phyloP scores from a whole-genome alignment of 2,329 filamentous ascomycete genomes.

The Hypoxylon sp. region DNA sequence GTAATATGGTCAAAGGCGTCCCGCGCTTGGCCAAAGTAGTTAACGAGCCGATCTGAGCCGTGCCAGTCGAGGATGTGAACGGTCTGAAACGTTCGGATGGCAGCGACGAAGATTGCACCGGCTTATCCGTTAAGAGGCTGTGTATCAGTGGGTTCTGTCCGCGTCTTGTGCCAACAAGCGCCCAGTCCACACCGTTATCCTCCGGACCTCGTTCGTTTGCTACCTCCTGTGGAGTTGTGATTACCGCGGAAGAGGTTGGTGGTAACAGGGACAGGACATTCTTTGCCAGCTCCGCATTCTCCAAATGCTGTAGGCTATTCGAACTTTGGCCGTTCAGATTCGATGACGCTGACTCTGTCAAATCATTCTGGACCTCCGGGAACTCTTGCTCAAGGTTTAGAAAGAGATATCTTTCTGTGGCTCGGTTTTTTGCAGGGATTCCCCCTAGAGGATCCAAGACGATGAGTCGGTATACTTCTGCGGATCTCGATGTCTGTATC shows the following conservation, averaged over 20 bases:
- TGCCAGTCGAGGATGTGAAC: conserved; percentile 56
- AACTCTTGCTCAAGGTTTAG: conserved; percentile 96
- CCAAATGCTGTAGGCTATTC: conserved; percentile 61
- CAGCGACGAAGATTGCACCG: conserved; percentile 90
- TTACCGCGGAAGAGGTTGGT: conserved; percentile 85
- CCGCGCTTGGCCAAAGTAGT: conserved; percentile 92
- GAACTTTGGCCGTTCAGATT: conserved; percentile 42
- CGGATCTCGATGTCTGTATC: conserved; percentile 57
- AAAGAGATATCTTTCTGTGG: conserved; percentile 81
- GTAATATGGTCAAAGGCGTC: conserved; percentile 88
- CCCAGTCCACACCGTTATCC: conserved; percentile 69
- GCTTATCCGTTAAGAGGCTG: conserved; percentile 95
- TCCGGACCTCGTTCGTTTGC: conserved; percentile 66
- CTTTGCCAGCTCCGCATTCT: conserved; percentile 81
- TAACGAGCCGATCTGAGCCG: conserved; percentile 57
- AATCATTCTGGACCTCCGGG: conserved; percentile 73
- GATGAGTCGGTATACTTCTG: conserved; percentile 83
- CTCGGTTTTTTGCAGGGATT: conserved; percentile 76
- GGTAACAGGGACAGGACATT: conserved; percentile 82
- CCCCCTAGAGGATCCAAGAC: conserved; percentile 89
- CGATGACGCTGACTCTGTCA: conserved; percentile 57
- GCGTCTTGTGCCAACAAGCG: conserved; percentile 64
- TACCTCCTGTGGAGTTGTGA: conserved; percentile 88
- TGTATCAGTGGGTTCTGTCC: conserved; percentile 89
- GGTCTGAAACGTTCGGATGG: conserved; percentile 76